Base-by-base conservation (phyloP, 352 stramenopile genomes). In the Phytophthora megakarya region DNA sequence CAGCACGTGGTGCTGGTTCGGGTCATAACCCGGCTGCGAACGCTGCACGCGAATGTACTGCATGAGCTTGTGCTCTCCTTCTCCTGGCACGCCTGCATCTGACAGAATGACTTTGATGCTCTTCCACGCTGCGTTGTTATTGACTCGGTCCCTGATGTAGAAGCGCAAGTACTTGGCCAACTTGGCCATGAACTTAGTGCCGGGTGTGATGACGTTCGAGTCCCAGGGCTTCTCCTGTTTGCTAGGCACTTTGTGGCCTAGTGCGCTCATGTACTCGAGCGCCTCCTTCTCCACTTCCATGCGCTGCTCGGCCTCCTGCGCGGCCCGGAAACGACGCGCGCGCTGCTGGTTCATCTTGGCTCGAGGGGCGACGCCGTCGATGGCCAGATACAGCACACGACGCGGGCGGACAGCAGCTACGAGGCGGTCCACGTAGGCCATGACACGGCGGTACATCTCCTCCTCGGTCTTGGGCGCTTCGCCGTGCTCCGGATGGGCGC, bases 261-360 rank as follows among this genome's bases (percentile, higher is more conserved):
- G 80, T 32, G 93, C 85, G 35, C 84, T 83, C 78, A 99, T 92
- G 72, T 97, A 95, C 60, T 98, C 81, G 43, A 96, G 76, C 6
- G 97, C 90, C 53, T 98, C 79, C 51, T 96, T 88, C 86, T 98
- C 93, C 22, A 98, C 82, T 57, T 98, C 95, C 32, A 78, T 59
- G 18, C 89, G 80, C 76, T 99, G 96, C 42, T 96, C 77, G 1
- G 92, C 93, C 65, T 99, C 98, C 73, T 99, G 91, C 1, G 96
- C 96, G 0, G 96, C 89, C 19, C 96, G 90, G 75, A 99, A 99
- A 30, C 98, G 95, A 73, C 98, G 87, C 11, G 95, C 87, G 25
- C 98, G 93, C 75, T 99, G 98, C 75, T 99, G 98, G 81, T 99
- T 99, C 97, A 99, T 99, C 77, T 99, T 99, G 21, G 98, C 98